phyloP scores from a whole-genome alignment of 345 rosid genomes.

The Eutrema japonicum region DNA sequence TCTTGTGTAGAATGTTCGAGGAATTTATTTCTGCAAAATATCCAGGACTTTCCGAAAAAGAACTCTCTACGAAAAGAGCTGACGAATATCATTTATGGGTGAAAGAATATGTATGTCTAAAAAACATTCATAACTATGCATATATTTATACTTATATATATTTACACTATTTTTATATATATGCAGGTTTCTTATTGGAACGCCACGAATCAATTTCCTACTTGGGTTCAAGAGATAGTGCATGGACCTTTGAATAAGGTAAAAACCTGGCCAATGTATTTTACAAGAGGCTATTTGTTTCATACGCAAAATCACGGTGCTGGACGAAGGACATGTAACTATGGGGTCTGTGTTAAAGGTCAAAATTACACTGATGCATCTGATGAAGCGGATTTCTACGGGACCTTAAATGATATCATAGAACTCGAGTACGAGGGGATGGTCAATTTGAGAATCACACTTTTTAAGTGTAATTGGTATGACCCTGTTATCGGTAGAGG shows the following conservation, averaged over 20 bases:
- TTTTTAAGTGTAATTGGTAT: constrained; percentile 6
- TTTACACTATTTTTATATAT: not conserved
- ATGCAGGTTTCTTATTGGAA: not conserved
- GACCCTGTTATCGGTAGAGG: not conserved
- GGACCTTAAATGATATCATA: not conserved
- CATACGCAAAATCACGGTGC: not conserved
- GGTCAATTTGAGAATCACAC: not conserved
- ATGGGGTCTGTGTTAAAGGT: not conserved
- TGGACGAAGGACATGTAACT: not conserved
- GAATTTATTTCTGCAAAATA: not conserved
- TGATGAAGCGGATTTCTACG: not conserved
- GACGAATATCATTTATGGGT: not conserved
- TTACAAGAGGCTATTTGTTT: constrained; percentile 9
- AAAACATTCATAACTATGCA: not conserved
- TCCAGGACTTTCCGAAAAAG: not conserved
- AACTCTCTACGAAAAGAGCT: not conserved
- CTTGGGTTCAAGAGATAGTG: not conserved
- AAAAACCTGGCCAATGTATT: not conserved
- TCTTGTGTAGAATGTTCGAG: not conserved
- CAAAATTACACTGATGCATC: not conserved
- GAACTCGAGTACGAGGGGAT: not conserved
- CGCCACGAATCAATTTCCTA: not conserved
- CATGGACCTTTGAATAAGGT: not conserved
- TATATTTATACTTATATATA: not conserved
- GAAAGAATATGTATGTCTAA: not conserved